These are phyloP conservation scores for Dendrocalamus sinicus DNA, from an alignment of 176 grass and related monocot genomes.

Conservation along the genomic window DNA sequence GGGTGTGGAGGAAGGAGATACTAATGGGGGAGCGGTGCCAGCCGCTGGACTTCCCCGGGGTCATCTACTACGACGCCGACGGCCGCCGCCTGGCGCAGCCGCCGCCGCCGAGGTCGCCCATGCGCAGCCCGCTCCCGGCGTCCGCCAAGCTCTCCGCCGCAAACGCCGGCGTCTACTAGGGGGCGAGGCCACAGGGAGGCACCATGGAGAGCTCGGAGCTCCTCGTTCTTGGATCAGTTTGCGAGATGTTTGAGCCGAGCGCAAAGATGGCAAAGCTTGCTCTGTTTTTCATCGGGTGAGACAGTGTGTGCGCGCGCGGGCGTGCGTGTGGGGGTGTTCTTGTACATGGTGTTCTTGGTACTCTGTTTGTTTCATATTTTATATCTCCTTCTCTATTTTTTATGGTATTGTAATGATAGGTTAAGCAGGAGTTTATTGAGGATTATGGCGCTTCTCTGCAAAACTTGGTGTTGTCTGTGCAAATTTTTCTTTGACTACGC, in stretches of 20 bases:
- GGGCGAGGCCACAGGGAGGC: too few relatives aligned
- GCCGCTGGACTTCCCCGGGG: constrained; percentile 82
- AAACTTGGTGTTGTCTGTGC: background rate
- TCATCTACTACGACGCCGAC: constrained; percentile 84
- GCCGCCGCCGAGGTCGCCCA: constrained; percentile 67
- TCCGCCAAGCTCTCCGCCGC: constrained; percentile 24
- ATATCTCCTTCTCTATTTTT: background rate
- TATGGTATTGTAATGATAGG: constrained; percentile 40
- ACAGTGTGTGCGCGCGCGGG: background rate
- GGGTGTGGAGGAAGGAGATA: constrained; percentile 74
- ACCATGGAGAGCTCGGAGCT: too few relatives aligned
- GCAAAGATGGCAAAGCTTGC: constrained; percentile 19
- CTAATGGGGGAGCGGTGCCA: constrained; percentile 82
- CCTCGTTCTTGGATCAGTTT: background rate
- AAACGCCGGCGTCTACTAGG: constrained; percentile 22
- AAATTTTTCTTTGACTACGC: background rate
- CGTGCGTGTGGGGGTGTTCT: background rate
- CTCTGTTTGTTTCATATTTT: background rate
- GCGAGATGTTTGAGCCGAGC: background rate
- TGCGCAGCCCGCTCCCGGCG: constrained; percentile 65
- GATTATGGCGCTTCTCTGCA: background rate
- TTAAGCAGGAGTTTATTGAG: background rate
- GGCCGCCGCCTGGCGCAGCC: constrained; percentile 59
- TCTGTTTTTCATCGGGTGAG: constrained; percentile 29
- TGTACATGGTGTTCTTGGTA: constrained; percentile 28